phyloP scores from a whole-genome alignment of 2,329 filamentous ascomycete genomes.

The Arthrobotrys entomopaga region DNA sequence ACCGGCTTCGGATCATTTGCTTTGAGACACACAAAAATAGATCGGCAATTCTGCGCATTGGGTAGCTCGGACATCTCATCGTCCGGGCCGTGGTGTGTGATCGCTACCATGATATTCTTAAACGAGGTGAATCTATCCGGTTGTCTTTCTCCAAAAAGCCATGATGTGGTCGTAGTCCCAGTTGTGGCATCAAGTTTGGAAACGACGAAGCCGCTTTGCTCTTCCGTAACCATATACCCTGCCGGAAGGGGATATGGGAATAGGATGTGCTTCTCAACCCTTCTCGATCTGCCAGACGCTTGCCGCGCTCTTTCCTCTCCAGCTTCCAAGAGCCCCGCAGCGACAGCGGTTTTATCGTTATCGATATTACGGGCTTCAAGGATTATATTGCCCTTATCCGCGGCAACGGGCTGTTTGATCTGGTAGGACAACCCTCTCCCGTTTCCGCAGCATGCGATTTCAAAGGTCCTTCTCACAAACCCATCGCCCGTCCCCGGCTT shows the following conservation, averaged over 20 bases:
- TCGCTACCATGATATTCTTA: conserved; percentile 58
- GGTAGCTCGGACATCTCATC: conserved; percentile 54
- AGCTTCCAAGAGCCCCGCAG: conserved; percentile 35
- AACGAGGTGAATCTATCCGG: conserved; percentile 58
- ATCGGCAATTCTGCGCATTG: conserved; percentile 32
- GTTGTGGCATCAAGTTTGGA: conserved; percentile 57
- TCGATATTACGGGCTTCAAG: conserved; percentile 54
- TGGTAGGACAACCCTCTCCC: conserved; percentile 46
- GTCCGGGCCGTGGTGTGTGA: conserved; percentile 56
- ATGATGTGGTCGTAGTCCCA: conserved; percentile 45
- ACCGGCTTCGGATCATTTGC: conserved; percentile 54
- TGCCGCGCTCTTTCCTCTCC: conserved; percentile 53
- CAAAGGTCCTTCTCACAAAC: conserved; percentile 54
- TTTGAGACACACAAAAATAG: conserved; percentile 42
- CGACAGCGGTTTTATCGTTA: conserved; percentile 38
- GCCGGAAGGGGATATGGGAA: conserved; percentile 57
- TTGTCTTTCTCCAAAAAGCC: conserved; percentile 58
- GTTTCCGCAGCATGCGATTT: conserved; percentile 54
- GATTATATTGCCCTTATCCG: conserved; percentile 51
- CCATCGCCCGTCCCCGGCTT: conserved; percentile 54
- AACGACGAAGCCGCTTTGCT: conserved; percentile 56
- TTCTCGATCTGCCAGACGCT: conserved; percentile 51
- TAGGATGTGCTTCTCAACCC: conserved; percentile 55
- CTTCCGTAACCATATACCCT: conserved; percentile 57
- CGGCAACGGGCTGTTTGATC: conserved; percentile 49